These are phyloP conservation scores for Taphrina pruni DNA, from an alignment of 1,139 yeast genomes.

Conservation along the genomic window DNA sequence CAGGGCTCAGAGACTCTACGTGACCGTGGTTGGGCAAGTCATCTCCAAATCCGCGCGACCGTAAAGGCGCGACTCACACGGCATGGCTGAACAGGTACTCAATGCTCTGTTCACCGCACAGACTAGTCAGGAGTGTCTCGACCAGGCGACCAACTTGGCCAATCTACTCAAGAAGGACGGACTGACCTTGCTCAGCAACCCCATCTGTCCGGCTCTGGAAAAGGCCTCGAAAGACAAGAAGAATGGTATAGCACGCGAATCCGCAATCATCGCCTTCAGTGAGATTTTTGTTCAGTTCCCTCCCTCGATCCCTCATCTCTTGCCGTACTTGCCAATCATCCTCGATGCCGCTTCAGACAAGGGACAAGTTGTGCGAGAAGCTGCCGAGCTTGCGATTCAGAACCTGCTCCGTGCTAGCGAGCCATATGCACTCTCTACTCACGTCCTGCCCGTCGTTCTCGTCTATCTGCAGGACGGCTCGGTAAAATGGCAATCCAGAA, in stretches of 20 bases:
- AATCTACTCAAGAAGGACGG: conserved; percentile 33
- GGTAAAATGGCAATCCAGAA: conserved; percentile 92
- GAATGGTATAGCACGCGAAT: conserved; percentile 41
- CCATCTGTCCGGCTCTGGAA: conserved; percentile 35
- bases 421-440: conserved; percentile 80
- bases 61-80: not conserved
- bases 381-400: conserved; percentile 59
- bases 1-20: too few species aligned
- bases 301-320: conserved; percentile 32
- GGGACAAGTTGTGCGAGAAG: conserved; percentile 81
- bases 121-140: conserved; percentile 35
- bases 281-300: conserved; percentile 33
- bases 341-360: conserved; percentile 75
- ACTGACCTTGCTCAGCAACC: conserved; percentile 11
- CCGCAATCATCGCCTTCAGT: conserved; percentile 41
- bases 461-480: conserved; percentile 69
- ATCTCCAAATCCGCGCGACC: conserved; percentile 6
- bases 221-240: conserved; percentile 39
- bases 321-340: conserved; percentile 54
- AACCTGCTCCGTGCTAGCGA: conserved; percentile 53
- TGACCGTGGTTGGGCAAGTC: not conserved
- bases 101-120: conserved; percentile 35
- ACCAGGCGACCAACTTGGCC: conserved; percentile 33
- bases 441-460: conserved; percentile 66
- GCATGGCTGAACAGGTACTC: conserved; percentile 31